phyloP scores from a whole-genome alignment of 1,139 yeast genomes.

The Diutina rugosa region DNA sequence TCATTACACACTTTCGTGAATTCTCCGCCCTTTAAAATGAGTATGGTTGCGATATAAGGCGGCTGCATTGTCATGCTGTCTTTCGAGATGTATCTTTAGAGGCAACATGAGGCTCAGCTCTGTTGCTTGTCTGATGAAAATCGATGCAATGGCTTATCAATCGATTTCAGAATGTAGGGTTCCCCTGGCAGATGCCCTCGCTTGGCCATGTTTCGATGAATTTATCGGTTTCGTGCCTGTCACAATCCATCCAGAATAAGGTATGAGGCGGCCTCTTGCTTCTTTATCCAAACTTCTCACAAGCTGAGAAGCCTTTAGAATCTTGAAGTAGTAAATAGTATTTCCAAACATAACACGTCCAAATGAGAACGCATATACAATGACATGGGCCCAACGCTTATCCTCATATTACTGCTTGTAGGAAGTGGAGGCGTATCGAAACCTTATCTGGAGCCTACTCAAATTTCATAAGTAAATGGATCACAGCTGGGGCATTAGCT shows the following conservation, averaged over 20 bases:
- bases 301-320: background rate
- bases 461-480: too few relatives aligned
- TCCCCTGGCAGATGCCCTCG: background rate
- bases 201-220: background rate
- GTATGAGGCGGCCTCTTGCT: background rate
- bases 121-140: too few relatives aligned
- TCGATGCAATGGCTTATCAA: background rate
- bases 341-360: too few relatives aligned
- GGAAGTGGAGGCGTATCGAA: too few relatives aligned
- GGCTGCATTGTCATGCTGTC: background rate
- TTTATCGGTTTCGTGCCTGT: background rate
- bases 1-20: background rate
- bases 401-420: too few relatives aligned
- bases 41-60: background rate
- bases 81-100: background rate
- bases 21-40: background rate
- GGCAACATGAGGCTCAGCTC: background rate
- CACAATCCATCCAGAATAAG: background rate
- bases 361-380: too few relatives aligned
- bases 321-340: too few relatives aligned
- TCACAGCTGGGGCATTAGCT: too few relatives aligned
- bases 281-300: too few relatives aligned
- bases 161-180: background rate
- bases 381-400: too few relatives aligned
- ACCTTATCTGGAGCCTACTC: too few relatives aligned